phyloP scores from a whole-genome alignment of 2,329 filamentous ascomycete genomes.

The Hypoxylon sp. region DNA sequence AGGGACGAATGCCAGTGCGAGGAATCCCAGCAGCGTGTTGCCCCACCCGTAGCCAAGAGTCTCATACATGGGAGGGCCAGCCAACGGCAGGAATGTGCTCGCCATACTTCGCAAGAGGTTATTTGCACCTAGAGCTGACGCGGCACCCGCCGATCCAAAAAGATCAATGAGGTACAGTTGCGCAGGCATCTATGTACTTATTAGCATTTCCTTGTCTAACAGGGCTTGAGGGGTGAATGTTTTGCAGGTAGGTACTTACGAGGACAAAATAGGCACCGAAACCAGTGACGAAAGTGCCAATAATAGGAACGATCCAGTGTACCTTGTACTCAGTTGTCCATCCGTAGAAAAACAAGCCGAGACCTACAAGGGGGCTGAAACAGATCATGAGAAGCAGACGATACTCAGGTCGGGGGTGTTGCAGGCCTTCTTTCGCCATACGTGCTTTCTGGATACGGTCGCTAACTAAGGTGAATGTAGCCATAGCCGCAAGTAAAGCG shows the following conservation, averaged over 20 bases:
- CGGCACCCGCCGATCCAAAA: conserved; percentile 13
- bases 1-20: background rate
- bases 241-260: background rate
- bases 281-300: conserved; percentile 14
- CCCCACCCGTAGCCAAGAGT: conserved; percentile 19
- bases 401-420: conserved; percentile 55
- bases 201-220: background rate
- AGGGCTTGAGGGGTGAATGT: background rate
- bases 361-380: conserved; percentile 56
- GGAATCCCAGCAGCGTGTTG: conserved; percentile 15
- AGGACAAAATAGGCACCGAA: conserved; percentile 15
- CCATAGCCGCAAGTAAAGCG: conserved; percentile 48
- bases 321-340: conserved; percentile 24
- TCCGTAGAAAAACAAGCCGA: conserved; percentile 54
- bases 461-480: background rate
- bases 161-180: conserved; percentile 20
- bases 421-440: conserved; percentile 24
- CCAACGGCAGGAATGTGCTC: conserved; percentile 7
- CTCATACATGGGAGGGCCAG: conserved; percentile 15
- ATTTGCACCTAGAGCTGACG: conserved; percentile 11
- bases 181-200: conserved; percentile 10
- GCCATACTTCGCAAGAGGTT: conserved; percentile 4
- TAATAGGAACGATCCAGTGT: conserved; percentile 29
- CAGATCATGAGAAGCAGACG: conserved; percentile 60
- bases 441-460: conserved; percentile 27